A percentile compares a stretch with the other conserved stretches of the same genome.
These are phyloP conservation scores for Pleurotus citrinopileatus DNA, from an alignment of 768 basidiomycete species.

Conservation along the genomic window DNA sequence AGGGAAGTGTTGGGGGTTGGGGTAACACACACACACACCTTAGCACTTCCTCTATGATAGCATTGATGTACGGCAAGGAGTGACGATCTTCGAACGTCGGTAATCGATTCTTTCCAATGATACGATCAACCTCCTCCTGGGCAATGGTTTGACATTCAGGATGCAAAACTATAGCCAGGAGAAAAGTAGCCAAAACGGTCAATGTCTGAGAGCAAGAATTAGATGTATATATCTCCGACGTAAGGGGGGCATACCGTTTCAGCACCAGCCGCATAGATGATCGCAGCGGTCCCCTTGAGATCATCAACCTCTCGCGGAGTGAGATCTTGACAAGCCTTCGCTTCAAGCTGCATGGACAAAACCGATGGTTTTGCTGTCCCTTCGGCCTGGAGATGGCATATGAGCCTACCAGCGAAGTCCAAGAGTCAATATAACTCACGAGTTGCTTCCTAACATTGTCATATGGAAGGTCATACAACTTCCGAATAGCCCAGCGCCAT, in stretches of 20 bases:
- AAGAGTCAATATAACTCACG: slow-evolving; percentile 16
- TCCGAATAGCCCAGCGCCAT: slow-evolving; percentile 25
- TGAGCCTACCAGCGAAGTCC: not conserved
- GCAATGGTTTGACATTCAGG: slow-evolving; percentile 10
- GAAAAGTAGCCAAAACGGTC: not conserved
- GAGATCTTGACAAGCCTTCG: slow-evolving; percentile 13
- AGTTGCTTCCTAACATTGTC: slow-evolving; percentile 21
- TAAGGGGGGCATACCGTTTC: slow-evolving; percentile 30
- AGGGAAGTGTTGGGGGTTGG: too few species aligned
- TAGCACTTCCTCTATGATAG: slow-evolving; percentile 19
- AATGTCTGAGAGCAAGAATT: not conserved
- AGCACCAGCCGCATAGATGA: slow-evolving; percentile 27
- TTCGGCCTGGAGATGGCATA: slow-evolving; percentile 14
- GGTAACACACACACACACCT: slow-evolving; percentile 10
- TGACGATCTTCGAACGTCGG: slow-evolving; percentile 15
- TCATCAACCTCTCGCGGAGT: slow-evolving; percentile 14
- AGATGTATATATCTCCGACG: not conserved
- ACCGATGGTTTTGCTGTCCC: slow-evolving; percentile 24
- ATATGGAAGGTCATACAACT: slow-evolving; percentile 32
- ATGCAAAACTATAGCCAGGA: not conserved
- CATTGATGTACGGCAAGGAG: slow-evolving; percentile 15
- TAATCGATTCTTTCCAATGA: slow-evolving; percentile 14
- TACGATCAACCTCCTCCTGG: slow-evolving; percentile 15
- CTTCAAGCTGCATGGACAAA: slow-evolving; percentile 17
- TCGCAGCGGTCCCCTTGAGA: slow-evolving; percentile 18